Evolutionary conservation across 73 alveolate species (phyloP).

Genomic region (Paramecium octaurelia): DNA sequence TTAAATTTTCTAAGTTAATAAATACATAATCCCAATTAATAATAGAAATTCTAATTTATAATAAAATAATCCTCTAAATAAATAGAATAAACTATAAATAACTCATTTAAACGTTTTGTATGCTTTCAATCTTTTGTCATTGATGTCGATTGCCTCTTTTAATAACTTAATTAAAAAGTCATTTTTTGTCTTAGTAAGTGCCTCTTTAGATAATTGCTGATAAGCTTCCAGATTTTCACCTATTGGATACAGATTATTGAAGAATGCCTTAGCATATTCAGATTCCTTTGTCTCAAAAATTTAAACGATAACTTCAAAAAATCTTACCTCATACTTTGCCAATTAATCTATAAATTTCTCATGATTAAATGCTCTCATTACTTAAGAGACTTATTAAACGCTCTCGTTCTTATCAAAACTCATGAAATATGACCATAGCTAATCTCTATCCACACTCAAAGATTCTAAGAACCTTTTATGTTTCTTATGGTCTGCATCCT

Average conservation of each 20-base stretch:
- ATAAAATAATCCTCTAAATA: neutral
- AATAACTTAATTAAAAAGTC: neutral
- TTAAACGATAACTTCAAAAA: neutral
- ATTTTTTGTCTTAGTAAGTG: neutral
- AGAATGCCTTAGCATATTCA: conserved; percentile 45
- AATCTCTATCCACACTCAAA: neutral
- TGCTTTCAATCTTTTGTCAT: neutral
- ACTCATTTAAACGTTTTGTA: neutral
- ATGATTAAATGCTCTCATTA: conserved; percentile 51
- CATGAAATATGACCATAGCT: conserved; percentile 19
- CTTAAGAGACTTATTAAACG: conserved; percentile 1
- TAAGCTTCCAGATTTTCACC: neutral
- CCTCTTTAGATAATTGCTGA: neutral
- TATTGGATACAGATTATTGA: neutral
- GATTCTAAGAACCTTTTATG: conserved; percentile 27
- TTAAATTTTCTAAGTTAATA: no score
- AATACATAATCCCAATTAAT: no score
- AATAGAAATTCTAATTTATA: no score
- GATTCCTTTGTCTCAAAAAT: conserved; percentile 10
- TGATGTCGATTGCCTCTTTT: conserved; percentile 1
- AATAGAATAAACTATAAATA: neutral
- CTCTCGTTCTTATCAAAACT: conserved; percentile 24
- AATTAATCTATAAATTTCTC: conserved; percentile 20
- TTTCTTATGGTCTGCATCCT: conserved; percentile 5
- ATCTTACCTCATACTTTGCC: neutral